A percentile compares a stretch with the other conserved stretches of the same genome.
These are phyloP conservation scores for Stemphylium vesicarium DNA, from an alignment of 2,329 filamentous ascomycete genomes.

Conservation along the genomic window DNA sequence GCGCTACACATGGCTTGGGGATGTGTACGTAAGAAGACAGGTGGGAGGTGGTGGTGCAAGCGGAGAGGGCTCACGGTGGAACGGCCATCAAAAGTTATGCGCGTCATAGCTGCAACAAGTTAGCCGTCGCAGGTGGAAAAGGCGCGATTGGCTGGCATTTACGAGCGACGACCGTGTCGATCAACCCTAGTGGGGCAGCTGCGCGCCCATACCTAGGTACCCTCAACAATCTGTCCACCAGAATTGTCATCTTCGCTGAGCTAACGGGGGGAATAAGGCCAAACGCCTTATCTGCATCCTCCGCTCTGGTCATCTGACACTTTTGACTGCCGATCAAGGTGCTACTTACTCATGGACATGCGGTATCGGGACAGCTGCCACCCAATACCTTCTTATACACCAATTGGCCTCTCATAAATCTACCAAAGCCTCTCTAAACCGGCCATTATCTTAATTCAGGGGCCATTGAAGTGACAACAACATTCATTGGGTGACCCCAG, in stretches of 20 bases:
- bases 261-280: not conserved
- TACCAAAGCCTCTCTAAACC: not conserved
- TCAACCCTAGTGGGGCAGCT: slow-evolving; percentile 14
- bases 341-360: not conserved
- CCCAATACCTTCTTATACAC: not conserved
- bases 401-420: not conserved
- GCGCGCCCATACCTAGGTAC: not conserved
- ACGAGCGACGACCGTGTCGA: slow-evolving; percentile 2
- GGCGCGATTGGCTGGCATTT: slow-evolving; percentile 10
- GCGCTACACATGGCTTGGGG: slow-evolving; percentile 20
- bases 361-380: slow-evolving; percentile 1
- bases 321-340: slow-evolving; percentile 1
- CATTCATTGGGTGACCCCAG: not conserved
- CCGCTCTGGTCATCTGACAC: slow-evolving; percentile 1
- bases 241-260: slow-evolving; percentile 1
- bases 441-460: not conserved
- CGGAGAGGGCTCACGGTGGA: not conserved
- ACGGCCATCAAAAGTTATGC: slow-evolving; percentile 23
- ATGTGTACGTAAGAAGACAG: slow-evolving; percentile 1
- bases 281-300: not conserved
- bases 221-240: slow-evolving; percentile 6
- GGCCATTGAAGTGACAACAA: not conserved
- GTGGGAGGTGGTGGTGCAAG: slow-evolving; percentile 7
- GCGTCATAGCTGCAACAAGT: slow-evolving; percentile 40
- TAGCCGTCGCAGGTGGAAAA: slow-evolving; percentile 14